These are phyloP conservation scores for Solanum clarkiae DNA, from an alignment of 257 asterid genomes.

Conservation along the genomic window DNA sequence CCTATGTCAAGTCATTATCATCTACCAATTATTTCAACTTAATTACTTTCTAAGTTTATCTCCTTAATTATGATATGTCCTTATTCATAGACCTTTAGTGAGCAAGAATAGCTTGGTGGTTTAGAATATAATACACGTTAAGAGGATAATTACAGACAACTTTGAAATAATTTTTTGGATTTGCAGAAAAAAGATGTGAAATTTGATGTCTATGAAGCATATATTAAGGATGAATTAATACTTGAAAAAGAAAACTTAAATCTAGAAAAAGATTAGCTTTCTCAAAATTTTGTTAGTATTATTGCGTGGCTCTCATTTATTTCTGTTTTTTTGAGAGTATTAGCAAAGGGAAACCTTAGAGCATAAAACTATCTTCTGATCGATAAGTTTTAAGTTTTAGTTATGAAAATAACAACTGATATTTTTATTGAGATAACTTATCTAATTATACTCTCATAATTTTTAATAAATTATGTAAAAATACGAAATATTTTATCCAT, in stretches of 20 bases:
- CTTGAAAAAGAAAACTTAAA: background rate
- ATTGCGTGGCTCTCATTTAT: background rate
- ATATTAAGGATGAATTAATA: background rate
- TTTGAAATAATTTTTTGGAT: background rate
- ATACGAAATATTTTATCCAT: too few species aligned
- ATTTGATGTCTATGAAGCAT: background rate
- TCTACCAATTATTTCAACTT: slow-evolving; percentile 4
- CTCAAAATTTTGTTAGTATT: background rate
- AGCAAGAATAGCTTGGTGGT: background rate
- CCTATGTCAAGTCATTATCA: background rate
- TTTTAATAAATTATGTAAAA: background rate
- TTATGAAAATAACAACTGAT: fast-evolving
- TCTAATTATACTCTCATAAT: background rate
- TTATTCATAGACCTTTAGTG: background rate
- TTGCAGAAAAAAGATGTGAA: background rate
- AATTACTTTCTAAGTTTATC: background rate
- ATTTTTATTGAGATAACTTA: fast-evolving
- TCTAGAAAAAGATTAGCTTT: background rate
- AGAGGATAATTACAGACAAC: background rate
- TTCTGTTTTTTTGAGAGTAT: background rate
- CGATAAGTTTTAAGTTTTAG: too few species aligned
- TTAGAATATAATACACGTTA: background rate
- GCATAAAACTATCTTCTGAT: background rate
- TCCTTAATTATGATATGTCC: background rate
- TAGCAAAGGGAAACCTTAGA: background rate